Evolutionary conservation across 176 grass and related monocot genomes (phyloP), one percentile per base, ranked within the genome.

Genomic region (Bothriochloa decipiens): DNA sequence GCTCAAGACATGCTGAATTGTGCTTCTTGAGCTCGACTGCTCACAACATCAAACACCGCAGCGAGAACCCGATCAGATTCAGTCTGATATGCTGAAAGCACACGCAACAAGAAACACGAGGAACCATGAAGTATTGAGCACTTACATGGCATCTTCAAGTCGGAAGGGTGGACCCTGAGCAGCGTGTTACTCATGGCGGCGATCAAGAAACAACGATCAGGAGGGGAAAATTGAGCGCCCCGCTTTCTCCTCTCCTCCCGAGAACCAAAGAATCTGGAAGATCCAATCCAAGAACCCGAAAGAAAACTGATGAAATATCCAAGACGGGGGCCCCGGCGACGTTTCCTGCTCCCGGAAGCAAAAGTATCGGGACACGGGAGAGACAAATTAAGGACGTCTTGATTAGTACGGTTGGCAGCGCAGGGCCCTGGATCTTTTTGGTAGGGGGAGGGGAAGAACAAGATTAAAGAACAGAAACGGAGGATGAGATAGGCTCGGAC

Each of bases 81-180:
- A 87, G 80, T 65, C 63, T 7, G 65, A 70, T 1, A 29, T 13
- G 13, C 66, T 8, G 23, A 70, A 37, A 81, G 27, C 50, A 47
- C 41, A 57, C 25, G 57, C 69, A 73, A 57, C 69, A 79, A 84
- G 85, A 94, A 86, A 74, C 68, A 76, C 25, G 11, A 40, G 3
- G 18, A 78, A 68, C 7, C 37, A 84, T n/a, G 60, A 2, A 37
- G 18, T n/a, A 73, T 28, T 28, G 62, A 69, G 18, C 60, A 67
- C 88, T 95, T 80, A 95, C 96, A 95, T 65, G 93, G 93, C 45
- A 98, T 85, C 88, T 95, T 98, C 72, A 98, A 66, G 65, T 95
- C 96, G 17, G 93, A 98, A 58, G 96, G 96, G 40, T 85, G 74
- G 80, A 98, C 79, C 70, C 92, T 92, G 46, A 98, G 96, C 88